Evolutionary conservation across 2,329 filamentous ascomycete species (phyloP), one percentile per base, ranked within the genome.

Genomic region (Pyrenophora graminea): DNA sequence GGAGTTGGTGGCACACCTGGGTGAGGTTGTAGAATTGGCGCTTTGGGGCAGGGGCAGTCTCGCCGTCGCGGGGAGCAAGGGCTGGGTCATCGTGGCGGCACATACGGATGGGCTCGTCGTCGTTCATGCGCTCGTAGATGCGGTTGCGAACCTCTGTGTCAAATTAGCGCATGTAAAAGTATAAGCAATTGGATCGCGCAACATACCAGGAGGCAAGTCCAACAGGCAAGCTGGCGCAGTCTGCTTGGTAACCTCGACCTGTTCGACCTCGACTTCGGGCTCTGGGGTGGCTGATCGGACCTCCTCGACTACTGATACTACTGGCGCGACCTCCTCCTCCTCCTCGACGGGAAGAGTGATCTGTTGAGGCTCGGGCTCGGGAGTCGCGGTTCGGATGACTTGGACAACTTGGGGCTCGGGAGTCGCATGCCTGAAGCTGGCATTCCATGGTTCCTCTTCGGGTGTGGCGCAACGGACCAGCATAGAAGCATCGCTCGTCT

Each of bases 1-100:
- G 66, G 12, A 69, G 54, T n/a, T 59, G 52, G 3, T 42, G 56
- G 42, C 58, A 67, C n/a, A 64, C 65, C 43, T 68, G 64, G 1
- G 64, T 64, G 2, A 70, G 45, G 19, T 19, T 44, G 49, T 52
- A 48, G 30, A 48, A 52, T 17, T 52, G 49, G 33, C 49, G 40
- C 12, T 48, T 30, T 21, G 30, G 17, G 6, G 44, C 33, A n/a
- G 30, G 39, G 4, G 34, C 31, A 4, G 39, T 13, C 32, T 53
- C 46, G 17, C 15, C 39, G 7, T 56, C 51, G 25, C 25, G 33
- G 18, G 39, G 38, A n/a, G 38, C 25, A 13, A 56, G 45, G 3
- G 54, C 51, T 3, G 54, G 46, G 21, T 56, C 54, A 25, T 56
- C 54, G 27, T 45, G 44, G 27, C 54, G 54, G 36, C 51, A 54